Evolutionary conservation across 768 basidiomycete species (phyloP), one percentile per base, ranked within the genome.

Genomic region (Tricholoma terreum): DNA sequence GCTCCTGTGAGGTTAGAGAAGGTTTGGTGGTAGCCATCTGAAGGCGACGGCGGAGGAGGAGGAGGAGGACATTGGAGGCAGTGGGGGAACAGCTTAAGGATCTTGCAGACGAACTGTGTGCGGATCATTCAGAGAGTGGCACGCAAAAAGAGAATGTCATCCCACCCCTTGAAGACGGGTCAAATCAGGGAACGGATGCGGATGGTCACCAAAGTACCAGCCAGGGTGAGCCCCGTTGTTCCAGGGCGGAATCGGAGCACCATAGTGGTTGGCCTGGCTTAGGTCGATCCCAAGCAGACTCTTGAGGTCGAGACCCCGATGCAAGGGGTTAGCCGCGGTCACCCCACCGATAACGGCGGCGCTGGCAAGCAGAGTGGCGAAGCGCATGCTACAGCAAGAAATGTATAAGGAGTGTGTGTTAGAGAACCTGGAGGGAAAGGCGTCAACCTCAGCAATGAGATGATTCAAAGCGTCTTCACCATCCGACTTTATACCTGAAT

Each of bases 1-100:
- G 78, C 78, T 10, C 75, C 77, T 6, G 73, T 75, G 30, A 76
- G 67, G 63, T 76, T 75, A 50, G 58, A 62, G 67, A 79, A 80
- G 8, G 73, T 77, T 30, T 67, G 75, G 12, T 55, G 57, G 58
- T 78, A 80, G 9, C 75, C 76, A 34, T 69, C 67, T 1, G 60
- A 59, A 4, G 69, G 54, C 19, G 67, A 59, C 5, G 64, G 43
- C 21, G 56, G 54, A 19, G 63, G 59, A 56, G 35, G 64, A 14
- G 34, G 34, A 10, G 34, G 52, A 7, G 75, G 77, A 66, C 77
- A 77, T n/a, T 77, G 76, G 30, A 78, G 65, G n/a, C 59, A 67
- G 58, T 68, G 58, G 6, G 72, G 75, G 63, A 75, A 71, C 52
- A 70, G 62, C 10, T 71, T 56, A 43, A 80, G 63, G 54, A 76